phyloP scores from a whole-genome alignment of 2,329 filamentous ascomycete genomes.

The Fusarium brevicatenulatum region DNA sequence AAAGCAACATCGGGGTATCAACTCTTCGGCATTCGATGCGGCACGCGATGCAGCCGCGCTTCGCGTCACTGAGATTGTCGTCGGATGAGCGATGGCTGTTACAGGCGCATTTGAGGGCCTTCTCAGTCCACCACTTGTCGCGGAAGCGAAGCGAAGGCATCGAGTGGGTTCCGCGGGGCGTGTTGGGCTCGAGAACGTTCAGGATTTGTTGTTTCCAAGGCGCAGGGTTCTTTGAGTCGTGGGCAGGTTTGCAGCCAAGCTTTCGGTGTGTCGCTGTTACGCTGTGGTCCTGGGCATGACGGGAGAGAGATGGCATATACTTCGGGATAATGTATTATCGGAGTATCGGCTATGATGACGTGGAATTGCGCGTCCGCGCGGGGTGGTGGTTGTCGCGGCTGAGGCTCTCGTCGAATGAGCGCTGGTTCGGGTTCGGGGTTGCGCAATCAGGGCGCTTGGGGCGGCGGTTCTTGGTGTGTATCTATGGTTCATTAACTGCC shows the following conservation, averaged over 20 bases:
- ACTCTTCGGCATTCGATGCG: neutral
- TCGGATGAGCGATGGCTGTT: neutral
- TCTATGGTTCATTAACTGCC: accelerated
- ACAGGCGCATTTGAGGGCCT: accelerated
- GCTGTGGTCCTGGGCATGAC: conserved; percentile 69
- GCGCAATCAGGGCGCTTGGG: neutral
- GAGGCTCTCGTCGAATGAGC: accelerated
- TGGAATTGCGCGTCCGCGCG: conserved; percentile 5
- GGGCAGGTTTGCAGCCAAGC: conserved; percentile 80
- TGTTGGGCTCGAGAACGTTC: conserved; percentile 58
- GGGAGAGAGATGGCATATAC: conserved; percentile 73
- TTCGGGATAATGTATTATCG: conserved; percentile 51
- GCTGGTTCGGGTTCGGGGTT: accelerated
- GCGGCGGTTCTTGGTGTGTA: conserved; percentile 52
- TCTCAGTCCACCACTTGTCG: accelerated
- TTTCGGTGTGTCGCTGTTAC: conserved; percentile 86
- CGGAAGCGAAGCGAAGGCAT: accelerated
- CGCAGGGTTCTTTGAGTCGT: conserved; percentile 87
- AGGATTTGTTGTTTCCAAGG: too few relatives aligned
- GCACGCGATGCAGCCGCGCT: neutral
- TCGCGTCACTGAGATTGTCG: accelerated
- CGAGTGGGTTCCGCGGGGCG: accelerated
- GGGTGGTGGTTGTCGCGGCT: conserved; percentile 54
- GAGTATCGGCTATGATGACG: too few relatives aligned
- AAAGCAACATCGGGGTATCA: neutral